Evolutionary conservation across 257 asterid genomes (phyloP).

Genomic region (Hygrophila difformis): DNA sequence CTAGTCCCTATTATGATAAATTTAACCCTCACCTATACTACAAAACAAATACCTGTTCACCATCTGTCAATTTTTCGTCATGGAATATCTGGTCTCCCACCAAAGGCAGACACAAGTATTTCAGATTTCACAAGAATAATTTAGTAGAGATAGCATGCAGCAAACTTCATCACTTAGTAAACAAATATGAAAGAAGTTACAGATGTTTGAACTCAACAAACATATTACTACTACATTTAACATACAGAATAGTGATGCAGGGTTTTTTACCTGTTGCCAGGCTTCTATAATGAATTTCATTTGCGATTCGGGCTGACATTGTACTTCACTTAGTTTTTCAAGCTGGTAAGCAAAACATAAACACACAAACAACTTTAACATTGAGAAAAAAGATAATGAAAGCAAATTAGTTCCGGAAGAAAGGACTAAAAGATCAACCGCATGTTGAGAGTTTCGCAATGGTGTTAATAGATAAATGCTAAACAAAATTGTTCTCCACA

Average conservation of each 20-base stretch:
- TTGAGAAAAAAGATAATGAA: background rate
- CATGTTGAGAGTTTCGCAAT: no score
- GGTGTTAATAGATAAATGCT: no score
- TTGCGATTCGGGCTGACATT: conserved; percentile 83
- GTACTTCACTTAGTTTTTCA: conserved; percentile 82
- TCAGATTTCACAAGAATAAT: no score
- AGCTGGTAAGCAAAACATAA: conserved; percentile 41
- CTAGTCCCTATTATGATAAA: conserved; percentile 2
- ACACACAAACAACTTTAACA: conserved; percentile 2
- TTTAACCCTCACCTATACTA: conserved; percentile 3
- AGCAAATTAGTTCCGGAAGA: background rate
- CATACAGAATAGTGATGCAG: background rate
- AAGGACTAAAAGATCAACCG: no score
- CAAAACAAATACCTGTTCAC: conserved; percentile 6
- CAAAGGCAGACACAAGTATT: no score
- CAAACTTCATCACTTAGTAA: no score
- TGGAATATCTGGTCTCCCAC: no score
- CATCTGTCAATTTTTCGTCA: background rate
- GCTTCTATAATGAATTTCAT: conserved; percentile 84
- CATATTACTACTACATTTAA: conserved; percentile 1
- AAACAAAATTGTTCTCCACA: background rate
- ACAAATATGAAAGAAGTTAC: background rate
- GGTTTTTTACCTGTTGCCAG: conserved; percentile 90
- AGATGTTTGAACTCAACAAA: conserved; percentile 8
- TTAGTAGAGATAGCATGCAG: no score